These are phyloP conservation scores for Fusarium sp. DNA, from an alignment of 2,329 filamentous ascomycete species.

Conservation along the genomic window DNA sequence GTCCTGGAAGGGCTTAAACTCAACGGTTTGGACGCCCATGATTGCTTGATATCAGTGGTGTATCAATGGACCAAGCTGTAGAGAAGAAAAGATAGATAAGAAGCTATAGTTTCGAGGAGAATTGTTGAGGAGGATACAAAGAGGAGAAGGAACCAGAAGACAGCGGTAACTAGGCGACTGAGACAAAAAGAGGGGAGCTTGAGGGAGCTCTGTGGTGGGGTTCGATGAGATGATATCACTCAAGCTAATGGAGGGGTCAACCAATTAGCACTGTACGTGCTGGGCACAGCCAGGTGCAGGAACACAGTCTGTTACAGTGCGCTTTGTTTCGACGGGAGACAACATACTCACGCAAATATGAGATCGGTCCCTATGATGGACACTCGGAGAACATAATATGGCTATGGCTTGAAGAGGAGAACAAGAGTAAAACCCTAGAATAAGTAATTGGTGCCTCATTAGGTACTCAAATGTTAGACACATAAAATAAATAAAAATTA, in stretches of 20 bases:
- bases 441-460: neutral
- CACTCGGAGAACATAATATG: neutral
- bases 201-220: constrained; percentile 41
- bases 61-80: constrained; percentile 5
- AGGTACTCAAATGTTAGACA: neutral
- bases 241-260: constrained; percentile 40
- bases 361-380: constrained; percentile 15
- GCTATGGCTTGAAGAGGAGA: no score
- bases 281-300: fast-evolving
- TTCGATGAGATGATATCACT: constrained; percentile 43
- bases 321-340: constrained; percentile 8
- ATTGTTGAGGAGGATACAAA: constrained; percentile 31
- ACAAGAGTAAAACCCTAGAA: neutral
- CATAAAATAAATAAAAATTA: neutral
- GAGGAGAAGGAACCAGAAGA: constrained; percentile 17
- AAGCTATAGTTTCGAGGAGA: neutral
- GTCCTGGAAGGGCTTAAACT: constrained; percentile 87
- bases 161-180: constrained; percentile 9
- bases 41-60: constrained; percentile 37
- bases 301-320: constrained; percentile 25
- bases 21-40: constrained; percentile 81
- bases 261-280: constrained; percentile 35
- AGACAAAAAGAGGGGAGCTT: constrained; percentile 43
- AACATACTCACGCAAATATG: constrained; percentile 9
- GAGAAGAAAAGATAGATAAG: neutral